Evolutionary conservation across 352 stramenopile genomes (phyloP).

Genomic region (Phytophthora brassicae): DNA sequence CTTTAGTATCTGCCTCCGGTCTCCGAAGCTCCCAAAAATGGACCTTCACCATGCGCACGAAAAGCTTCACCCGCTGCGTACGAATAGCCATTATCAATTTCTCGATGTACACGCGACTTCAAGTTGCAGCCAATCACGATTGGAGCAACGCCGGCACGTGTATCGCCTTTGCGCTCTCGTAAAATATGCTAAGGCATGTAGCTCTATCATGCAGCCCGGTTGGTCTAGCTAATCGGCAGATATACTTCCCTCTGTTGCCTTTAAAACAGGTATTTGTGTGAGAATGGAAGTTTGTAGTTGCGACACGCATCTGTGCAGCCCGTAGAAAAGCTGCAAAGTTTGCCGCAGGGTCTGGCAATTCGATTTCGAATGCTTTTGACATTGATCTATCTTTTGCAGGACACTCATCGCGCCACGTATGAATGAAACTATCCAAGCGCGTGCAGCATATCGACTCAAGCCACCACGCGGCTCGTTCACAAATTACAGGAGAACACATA

Average conservation of each 20-base stretch:
- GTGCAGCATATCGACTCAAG: conserved; percentile 3
- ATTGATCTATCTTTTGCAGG: background rate
- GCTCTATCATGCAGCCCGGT: conserved; percentile 8
- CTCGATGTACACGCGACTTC: background rate
- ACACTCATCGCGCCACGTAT: background rate
- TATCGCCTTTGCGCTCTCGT: background rate
- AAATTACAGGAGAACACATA: background rate
- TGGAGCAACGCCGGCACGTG: background rate
- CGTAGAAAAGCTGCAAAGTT: background rate
- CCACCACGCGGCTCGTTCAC: background rate
- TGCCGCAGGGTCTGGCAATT: background rate
- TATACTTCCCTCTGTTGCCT: conserved; percentile 11
- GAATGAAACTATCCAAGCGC: background rate
- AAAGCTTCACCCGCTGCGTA: background rate
- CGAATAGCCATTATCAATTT: background rate
- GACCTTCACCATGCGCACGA: background rate
- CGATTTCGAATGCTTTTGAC: conserved; percentile 2
- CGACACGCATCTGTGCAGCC: background rate
- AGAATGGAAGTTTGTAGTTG: conserved; percentile 17
- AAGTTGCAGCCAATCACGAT: background rate
- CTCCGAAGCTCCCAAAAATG: conserved; percentile 7
- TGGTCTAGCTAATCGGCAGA: conserved; percentile 17
- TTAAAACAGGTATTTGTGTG: conserved; percentile 25
- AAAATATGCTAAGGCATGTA: conserved; percentile 4
- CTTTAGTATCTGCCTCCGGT: background rate